Evolutionary conservation across 2,329 filamentous ascomycete genomes (phyloP).

Genomic region (Trichophyton verrucosum): DNA sequence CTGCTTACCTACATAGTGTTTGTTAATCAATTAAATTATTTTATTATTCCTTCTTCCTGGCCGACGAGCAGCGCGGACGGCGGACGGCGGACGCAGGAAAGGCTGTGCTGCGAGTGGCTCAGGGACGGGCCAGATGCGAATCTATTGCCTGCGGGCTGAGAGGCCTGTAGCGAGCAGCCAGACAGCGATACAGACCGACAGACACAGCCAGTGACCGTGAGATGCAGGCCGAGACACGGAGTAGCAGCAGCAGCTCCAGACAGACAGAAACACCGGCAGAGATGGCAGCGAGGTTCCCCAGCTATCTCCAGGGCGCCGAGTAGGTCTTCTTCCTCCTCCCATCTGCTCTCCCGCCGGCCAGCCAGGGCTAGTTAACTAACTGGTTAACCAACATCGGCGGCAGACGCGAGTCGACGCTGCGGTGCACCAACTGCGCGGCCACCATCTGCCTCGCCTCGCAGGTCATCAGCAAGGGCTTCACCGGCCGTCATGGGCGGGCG

Average conservation of each 20-base stretch:
- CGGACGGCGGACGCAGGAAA: no score
- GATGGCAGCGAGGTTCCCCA: background rate
- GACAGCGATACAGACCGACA: no score
- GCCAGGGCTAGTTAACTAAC: background rate
- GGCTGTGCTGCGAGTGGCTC: background rate
- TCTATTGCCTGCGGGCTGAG: background rate
- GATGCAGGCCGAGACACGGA: no score
- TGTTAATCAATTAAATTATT: no score
- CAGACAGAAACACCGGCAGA: no score
- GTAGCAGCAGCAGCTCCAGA: no score
- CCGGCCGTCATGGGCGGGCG: conserved; percentile 50
- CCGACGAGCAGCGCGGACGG: no score
- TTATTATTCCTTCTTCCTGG: no score
- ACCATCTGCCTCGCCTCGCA: conserved; percentile 48
- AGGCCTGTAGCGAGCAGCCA: background rate
- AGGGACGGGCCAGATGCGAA: background rate
- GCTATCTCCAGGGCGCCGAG: background rate
- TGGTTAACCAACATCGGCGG: background rate
- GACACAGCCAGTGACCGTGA: background rate
- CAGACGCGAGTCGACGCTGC: conserved; percentile 33
- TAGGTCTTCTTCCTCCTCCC: background rate
- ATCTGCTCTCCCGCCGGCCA: no score
- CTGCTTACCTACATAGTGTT: no score
- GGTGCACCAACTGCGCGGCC: conserved; percentile 46
- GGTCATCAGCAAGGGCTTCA: conserved; percentile 54